phyloP scores from a whole-genome alignment of 768 basidiomycete genomes.

The Ephemerocybe angulata region DNA sequence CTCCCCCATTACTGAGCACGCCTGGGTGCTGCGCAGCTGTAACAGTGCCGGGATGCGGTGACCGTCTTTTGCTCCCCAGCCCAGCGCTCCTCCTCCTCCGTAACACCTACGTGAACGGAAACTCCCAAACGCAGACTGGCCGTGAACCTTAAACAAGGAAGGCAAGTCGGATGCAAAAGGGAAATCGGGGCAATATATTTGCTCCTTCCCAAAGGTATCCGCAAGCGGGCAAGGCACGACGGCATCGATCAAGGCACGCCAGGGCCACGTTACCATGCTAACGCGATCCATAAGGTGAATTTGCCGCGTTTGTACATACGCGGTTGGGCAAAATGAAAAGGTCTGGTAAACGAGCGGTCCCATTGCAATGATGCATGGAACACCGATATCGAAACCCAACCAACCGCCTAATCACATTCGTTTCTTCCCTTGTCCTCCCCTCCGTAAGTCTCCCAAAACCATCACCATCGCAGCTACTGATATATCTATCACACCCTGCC shows the following conservation, averaged over 20 bases:
- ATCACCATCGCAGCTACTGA: background rate
- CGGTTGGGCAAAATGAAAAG: constrained; percentile 1
- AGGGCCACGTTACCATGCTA: constrained; percentile 13
- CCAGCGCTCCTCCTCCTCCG: too few species aligned
- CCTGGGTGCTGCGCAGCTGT: too few species aligned
- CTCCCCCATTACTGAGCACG: too few species aligned
- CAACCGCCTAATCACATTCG: background rate
- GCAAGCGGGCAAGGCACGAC: constrained; percentile 9
- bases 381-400: background rate
- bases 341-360: constrained; percentile 1
- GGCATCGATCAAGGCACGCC: constrained; percentile 13
- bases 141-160: background rate
- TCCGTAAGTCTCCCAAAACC: background rate
- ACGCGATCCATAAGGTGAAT: constrained; percentile 10
- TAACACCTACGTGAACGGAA: background rate
- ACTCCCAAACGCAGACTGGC: background rate
- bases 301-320: constrained; percentile 9
- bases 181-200: constrained; percentile 4
- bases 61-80: too few species aligned
- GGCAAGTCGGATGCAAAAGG: background rate
- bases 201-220: constrained; percentile 10
- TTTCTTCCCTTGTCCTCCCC: background rate
- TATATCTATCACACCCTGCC: constrained; percentile 2
- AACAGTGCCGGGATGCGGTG: too few species aligned
- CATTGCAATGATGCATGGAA: constrained; percentile 3